Evolutionary conservation across 139 green algal species (phyloP).

Genomic region (Desmodesmus armatus): DNA sequence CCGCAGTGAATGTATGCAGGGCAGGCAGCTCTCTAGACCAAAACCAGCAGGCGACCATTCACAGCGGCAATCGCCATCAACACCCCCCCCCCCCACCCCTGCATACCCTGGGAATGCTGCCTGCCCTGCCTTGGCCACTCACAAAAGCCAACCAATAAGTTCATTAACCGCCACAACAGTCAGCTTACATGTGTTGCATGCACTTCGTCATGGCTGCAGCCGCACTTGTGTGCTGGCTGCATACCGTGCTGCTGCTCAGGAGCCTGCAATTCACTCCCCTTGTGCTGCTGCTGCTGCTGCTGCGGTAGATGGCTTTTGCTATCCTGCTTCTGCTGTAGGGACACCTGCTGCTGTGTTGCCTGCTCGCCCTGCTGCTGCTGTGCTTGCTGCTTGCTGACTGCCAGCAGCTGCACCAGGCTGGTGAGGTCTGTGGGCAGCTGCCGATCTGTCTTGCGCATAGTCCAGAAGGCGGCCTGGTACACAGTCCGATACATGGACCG

Average conservation of each 20-base stretch:
- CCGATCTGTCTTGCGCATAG: conserved; percentile 48
- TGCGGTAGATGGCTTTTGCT: too few relatives aligned
- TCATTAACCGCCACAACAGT: too few relatives aligned
- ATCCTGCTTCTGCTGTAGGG: neutral
- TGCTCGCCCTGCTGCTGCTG: conserved; percentile 25
- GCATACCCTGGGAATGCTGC: too few relatives aligned
- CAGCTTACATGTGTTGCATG: neutral
- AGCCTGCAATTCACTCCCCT: neutral
- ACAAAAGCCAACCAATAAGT: too few relatives aligned
- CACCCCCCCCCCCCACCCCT: too few relatives aligned
- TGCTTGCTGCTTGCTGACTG: conserved; percentile 20
- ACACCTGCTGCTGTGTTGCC: neutral
- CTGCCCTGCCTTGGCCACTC: too few relatives aligned
- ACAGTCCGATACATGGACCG: conserved; percentile 67
- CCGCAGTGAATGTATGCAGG: too few relatives aligned
- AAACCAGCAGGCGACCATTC: too few relatives aligned
- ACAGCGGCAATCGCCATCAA: too few relatives aligned
- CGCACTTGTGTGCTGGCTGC: too few relatives aligned
- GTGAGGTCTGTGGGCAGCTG: conserved; percentile 34
- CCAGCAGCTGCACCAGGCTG: conserved; percentile 21
- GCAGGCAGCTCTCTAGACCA: too few relatives aligned
- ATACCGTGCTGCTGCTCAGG: neutral
- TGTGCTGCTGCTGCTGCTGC: conserved; percentile 5
- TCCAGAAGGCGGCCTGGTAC: conserved; percentile 67
- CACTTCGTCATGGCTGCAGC: neutral